Evolutionary conservation across 352 stramenopile genomes (phyloP), one percentile per base, ranked within the genome.

Genomic region (Globisporangium paroecandrum): DNA sequence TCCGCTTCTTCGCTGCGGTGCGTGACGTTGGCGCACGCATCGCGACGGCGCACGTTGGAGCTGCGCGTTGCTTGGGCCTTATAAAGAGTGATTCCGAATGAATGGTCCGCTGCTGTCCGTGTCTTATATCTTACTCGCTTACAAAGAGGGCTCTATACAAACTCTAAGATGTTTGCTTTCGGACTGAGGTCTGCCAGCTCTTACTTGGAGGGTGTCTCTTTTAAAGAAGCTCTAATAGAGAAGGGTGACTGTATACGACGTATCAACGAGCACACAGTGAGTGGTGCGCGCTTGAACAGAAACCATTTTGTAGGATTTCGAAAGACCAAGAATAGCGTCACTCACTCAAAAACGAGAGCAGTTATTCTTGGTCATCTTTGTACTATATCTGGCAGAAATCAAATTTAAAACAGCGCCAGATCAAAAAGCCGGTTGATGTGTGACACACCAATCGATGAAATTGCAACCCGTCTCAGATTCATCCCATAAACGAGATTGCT

Each of bases 211-310:
- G 43, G 43, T 51, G 43, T 51, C 43, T 51, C 43, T 51, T 51
- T 51, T 51, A 51, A 51, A 51, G 43, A 51, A 51, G 43, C 43
- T 51, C 43, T 51, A 51, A 51, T 51, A 51, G 43, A 51, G 43
- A 22, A 13, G 15, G 43, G 43, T 51, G 43, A 51, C 43, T 51
- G 43, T 27, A 27, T n/a, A n/a, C n/a, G n/a, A n/a, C n/a, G n/a
- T n/a, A n/a, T n/a, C n/a, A n/a, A n/a, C n/a, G n/a, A n/a, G n/a
- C n/a, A n/a, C n/a, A n/a, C n/a, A n/a, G n/a, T n/a, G n/a, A n/a
- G n/a, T n/a, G n/a, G n/a, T 32, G 29, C 29, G 0, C 4, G 4
- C 29, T 32, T 32, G 29, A 32, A 32, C 29, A 32, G 29, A 32
- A 32, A 29, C 29, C 29, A 32, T 32, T 32, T 32, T 32, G 29